phyloP scores from a whole-genome alignment of 805 yeast species.

The Cephaloascus fragrans region DNA sequence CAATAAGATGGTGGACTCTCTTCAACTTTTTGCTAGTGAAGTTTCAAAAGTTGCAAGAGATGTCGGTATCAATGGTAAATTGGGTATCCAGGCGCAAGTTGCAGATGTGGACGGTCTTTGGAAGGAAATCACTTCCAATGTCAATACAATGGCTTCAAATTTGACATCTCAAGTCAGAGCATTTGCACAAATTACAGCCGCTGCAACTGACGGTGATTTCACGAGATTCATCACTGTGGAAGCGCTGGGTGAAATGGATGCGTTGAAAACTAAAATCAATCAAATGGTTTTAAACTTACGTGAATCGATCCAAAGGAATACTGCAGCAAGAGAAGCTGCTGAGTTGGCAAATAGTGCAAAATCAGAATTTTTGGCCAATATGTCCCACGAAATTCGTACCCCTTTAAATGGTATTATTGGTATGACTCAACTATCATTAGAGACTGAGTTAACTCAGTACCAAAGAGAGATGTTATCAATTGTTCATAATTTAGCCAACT shows the following conservation, averaged over 20 bases:
- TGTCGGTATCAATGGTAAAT: slow-evolving; percentile 88
- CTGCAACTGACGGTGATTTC: slow-evolving; percentile 91
- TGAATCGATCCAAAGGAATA: slow-evolving; percentile 83
- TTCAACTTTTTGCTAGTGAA: slow-evolving; percentile 80
- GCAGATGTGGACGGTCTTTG: slow-evolving; percentile 85
- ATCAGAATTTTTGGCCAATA: slow-evolving; percentile 83
- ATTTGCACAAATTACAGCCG: slow-evolving; percentile 87
- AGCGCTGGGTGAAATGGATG: slow-evolving; percentile 86
- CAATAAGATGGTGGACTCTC: slow-evolving; percentile 87
- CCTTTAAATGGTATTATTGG: slow-evolving; percentile 92
- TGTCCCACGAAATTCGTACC: slow-evolving; percentile 82
- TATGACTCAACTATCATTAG: slow-evolving; percentile 84
- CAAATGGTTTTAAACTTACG: slow-evolving; percentile 82
- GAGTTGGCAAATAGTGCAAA: slow-evolving; percentile 84
- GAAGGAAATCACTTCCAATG: slow-evolving; percentile 88
- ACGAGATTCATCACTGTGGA: slow-evolving; percentile 86
- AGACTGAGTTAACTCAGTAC: slow-evolving; percentile 82
- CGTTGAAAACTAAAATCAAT: slow-evolving; percentile 52
- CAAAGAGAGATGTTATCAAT: slow-evolving; percentile 88
- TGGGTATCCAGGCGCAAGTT: slow-evolving; percentile 88
- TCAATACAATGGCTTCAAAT: slow-evolving; percentile 90
- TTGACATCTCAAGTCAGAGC: slow-evolving; percentile 89
- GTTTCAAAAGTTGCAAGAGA: slow-evolving; percentile 87
- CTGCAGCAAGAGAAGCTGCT: slow-evolving; percentile 92
- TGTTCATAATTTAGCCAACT: slow-evolving; percentile 81